A percentile compares a stretch with the other conserved stretches of the same genome.
These are phyloP conservation scores for Spirogloea muscicola DNA, from an alignment of 139 green algal species.

Conservation along the genomic window DNA sequence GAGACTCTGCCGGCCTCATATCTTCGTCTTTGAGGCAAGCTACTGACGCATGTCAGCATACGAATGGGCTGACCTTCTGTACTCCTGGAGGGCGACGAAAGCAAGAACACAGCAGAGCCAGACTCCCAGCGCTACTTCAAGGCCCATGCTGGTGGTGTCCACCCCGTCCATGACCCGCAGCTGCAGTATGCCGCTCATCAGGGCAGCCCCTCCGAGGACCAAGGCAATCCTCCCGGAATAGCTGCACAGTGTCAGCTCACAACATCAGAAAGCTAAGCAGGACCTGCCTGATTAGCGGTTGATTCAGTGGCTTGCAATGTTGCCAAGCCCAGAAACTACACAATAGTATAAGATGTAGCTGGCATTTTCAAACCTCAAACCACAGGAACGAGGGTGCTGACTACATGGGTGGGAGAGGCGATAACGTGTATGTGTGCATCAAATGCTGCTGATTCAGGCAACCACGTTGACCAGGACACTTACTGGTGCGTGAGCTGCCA, in stretches of 20 bases:
- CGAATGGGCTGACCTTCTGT: no score
- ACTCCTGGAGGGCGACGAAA: no score
- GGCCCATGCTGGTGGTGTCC: no score
- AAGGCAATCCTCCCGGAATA: not conserved
- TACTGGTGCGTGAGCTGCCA: constrained; percentile 41
- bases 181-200: constrained; percentile 11
- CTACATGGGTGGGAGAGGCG: not conserved
- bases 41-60: no score
- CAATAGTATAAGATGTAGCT: not conserved
- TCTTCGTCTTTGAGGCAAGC: no score
- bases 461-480: not conserved
- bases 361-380: not conserved
- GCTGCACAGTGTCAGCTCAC: constrained; percentile 6
- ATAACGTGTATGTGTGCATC: not conserved
- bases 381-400: not conserved
- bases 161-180: constrained; percentile 1
- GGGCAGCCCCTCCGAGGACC: not conserved
- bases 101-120: no score
- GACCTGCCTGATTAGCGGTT: not conserved
- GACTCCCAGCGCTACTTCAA: no score
- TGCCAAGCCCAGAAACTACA: not conserved
- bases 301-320: not conserved
- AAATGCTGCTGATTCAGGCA: not conserved
- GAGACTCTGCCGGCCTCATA: no score
- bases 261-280: not conserved